phyloP scores from a whole-genome alignment of 2,329 filamentous ascomycete genomes.

The Penicillium paneum region DNA sequence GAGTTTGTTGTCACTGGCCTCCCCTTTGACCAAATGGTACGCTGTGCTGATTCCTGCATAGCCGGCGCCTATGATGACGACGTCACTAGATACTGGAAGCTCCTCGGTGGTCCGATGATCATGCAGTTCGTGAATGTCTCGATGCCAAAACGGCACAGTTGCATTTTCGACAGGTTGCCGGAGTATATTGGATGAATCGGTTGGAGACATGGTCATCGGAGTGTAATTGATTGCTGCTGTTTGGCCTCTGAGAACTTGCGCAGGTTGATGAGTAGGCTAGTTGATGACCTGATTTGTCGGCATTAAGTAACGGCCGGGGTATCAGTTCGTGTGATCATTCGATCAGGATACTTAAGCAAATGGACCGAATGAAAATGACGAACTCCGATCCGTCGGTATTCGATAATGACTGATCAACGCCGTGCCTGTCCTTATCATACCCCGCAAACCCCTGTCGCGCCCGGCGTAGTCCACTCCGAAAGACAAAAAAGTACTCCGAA shows the following conservation, averaged over 20 bases:
- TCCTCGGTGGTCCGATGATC: conserved; percentile 39
- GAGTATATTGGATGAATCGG: neutral
- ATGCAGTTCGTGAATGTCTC: conserved; percentile 39
- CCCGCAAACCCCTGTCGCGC: neutral
- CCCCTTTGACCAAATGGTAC: conserved; percentile 39
- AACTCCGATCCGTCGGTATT: neutral
- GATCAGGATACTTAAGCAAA: neutral
- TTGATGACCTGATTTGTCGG: neutral
- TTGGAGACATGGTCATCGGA: neutral
- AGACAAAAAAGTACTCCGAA: neutral
- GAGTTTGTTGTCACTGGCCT: conserved; percentile 17
- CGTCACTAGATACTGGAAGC: conserved; percentile 43
- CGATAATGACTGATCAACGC: neutral
- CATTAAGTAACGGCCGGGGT: neutral
- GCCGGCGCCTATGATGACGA: conserved; percentile 50
- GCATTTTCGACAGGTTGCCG: neutral
- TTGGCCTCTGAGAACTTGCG: neutral
- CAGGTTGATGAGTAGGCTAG: neutral
- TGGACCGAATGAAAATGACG: neutral
- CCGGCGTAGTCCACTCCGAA: neutral
- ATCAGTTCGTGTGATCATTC: neutral
- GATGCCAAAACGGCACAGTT: conserved; percentile 36
- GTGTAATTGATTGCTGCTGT: neutral
- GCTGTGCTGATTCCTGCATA: conserved; percentile 47
- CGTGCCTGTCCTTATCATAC: neutral